Conservation (phyloP, 1,284 basidiomycete genomes). For the Sparassis latifolia region DNA sequence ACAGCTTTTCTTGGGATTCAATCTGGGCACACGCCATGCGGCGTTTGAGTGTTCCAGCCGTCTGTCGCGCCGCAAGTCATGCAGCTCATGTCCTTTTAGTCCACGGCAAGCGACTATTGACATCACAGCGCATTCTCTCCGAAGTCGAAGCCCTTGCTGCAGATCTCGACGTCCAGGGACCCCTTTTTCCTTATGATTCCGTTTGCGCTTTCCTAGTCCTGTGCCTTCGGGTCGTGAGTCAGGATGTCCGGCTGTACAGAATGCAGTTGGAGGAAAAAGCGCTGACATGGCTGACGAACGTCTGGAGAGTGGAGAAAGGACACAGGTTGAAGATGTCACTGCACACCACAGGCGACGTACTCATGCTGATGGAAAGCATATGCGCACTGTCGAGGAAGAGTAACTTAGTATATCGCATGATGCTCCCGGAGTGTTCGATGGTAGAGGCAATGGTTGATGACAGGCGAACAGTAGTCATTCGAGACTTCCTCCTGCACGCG, state of each 20-base stretch:
- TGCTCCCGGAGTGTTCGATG: conserved; percentile 63
- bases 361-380: conserved; percentile 57
- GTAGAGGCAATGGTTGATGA: conserved; percentile 57
- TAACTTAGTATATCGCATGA: conserved; percentile 37
- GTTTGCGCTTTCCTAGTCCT: conserved; percentile 75
- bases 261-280: conserved; percentile 82
- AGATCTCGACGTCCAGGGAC: conserved; percentile 84
- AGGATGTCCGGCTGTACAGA: conserved; percentile 76
- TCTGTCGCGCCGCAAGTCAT: conserved; percentile 80
- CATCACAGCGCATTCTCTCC: conserved; percentile 46
- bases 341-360: conserved; percentile 52
- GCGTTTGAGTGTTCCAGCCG: conserved; percentile 54
- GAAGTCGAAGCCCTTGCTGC: conserved; percentile 75
- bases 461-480: conserved; percentile 49
- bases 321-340: conserved; percentile 36
- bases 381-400: conserved; percentile 47
- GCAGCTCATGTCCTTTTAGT: conserved; percentile 53
- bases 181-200: conserved; percentile 77
- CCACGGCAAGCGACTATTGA: conserved; percentile 38
- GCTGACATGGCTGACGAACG: conserved; percentile 74
- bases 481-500: conserved; percentile 64
- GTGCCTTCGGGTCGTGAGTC: conserved; percentile 61
- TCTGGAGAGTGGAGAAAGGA: conserved; percentile 48
- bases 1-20: conserved; percentile 53
- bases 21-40: conserved; percentile 82